A percentile compares a stretch with the other conserved stretches of the same genome.
These are phyloP conservation scores for Forsythia suspensa DNA, from an alignment of 257 asterid genomes.

Conservation along the genomic window DNA sequence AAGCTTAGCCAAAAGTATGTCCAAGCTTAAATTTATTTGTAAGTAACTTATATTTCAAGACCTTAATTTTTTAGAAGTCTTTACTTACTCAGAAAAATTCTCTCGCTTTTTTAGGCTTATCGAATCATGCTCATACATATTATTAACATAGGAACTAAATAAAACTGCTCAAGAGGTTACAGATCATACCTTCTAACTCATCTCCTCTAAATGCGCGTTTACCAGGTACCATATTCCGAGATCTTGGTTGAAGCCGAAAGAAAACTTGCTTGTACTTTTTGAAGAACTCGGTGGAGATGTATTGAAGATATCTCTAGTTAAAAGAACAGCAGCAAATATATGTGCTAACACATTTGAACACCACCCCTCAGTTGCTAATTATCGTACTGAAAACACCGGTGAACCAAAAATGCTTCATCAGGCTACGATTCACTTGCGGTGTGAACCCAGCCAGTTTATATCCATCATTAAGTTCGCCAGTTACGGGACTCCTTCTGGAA, in stretches of 20 bases:
- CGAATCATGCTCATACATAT: background rate
- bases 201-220: background rate
- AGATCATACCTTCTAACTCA: background rate
- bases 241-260: constrained; percentile 64
- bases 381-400: constrained; percentile 22
- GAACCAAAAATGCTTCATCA: constrained; percentile 34
- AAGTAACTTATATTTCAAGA: too few species aligned
- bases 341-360: constrained; percentile 39
- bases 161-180: background rate
- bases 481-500: constrained; percentile 57
- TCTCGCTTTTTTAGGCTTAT: too few species aligned
- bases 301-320: constrained; percentile 46
- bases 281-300: constrained; percentile 72
- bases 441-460: constrained; percentile 45
- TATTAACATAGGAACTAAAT: too few species aligned
- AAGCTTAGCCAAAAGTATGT: background rate
- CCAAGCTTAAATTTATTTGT: background rate
- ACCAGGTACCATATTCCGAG: constrained; percentile 82
- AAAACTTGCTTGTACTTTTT: constrained; percentile 51
- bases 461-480: constrained; percentile 57
- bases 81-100: background rate
- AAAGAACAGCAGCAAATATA: constrained; percentile 36
- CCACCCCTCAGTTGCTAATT: constrained; percentile 43
- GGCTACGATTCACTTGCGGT: constrained; percentile 42
- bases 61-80: background rate